These are phyloP conservation scores for Monosporozyma siamensis DNA, from an alignment of 805 yeast species.

Conservation along the genomic window DNA sequence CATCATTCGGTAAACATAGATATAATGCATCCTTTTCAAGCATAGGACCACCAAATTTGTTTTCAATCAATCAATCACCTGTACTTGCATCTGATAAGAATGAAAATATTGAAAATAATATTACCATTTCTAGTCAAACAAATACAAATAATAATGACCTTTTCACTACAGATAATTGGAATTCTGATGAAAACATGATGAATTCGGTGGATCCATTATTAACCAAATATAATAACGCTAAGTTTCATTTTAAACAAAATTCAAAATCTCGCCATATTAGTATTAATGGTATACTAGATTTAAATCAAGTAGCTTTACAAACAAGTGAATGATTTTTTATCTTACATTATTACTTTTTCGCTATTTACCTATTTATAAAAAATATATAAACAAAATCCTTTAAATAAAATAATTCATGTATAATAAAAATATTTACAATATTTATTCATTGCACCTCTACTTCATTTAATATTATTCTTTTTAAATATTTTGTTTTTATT, in stretches of 20 bases:
- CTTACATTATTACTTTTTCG: too few relatives aligned
- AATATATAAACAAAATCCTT: neutral
- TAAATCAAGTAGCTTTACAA: conserved; percentile 5
- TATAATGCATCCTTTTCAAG: conserved; percentile 4
- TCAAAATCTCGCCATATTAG: neutral
- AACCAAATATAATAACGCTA: conserved; percentile 1
- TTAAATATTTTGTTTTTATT: neutral
- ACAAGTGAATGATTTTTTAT: neutral
- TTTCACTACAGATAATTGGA: conserved; percentile 1
- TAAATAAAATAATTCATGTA: neutral
- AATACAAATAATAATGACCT: neutral
- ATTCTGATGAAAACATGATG: conserved; percentile 1
- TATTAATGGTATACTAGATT: conserved; percentile 3
- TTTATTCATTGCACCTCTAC: too few relatives aligned
- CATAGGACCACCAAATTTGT: conserved; percentile 3
- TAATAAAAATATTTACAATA: neutral
- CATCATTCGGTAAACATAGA: conserved; percentile 2
- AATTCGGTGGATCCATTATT: conserved; percentile 2
- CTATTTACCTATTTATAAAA: neutral
- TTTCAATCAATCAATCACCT: conserved; percentile 3
- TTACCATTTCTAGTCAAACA: neutral
- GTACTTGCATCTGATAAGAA: neutral
- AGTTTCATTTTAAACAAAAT: conserved; percentile 1
- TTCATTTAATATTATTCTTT: neutral
- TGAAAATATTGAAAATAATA: neutral